Evolutionary conservation across 78 protist genomes (phyloP).

Genomic region (Dictyostelium firmibasis): DNA sequence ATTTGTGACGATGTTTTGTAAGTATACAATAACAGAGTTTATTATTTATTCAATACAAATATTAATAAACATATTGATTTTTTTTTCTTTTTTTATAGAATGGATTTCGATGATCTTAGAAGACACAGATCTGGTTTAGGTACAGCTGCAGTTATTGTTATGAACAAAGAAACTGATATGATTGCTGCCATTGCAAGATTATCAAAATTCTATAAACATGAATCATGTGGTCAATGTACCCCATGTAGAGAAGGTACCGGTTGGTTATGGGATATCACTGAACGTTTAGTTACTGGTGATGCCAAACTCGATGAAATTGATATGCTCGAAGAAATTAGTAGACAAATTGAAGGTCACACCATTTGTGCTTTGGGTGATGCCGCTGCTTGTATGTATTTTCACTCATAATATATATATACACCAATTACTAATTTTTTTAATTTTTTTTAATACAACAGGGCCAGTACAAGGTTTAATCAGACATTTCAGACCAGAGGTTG

Average conservation of each 20-base stretch:
- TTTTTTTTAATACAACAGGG: slow-evolving; percentile 76
- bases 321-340: slow-evolving; percentile 91
- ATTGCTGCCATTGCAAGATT: slow-evolving; percentile 93
- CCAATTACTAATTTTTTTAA: not conserved
- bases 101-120: slow-evolving; percentile 97
- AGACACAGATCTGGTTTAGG: slow-evolving; percentile 95
- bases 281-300: slow-evolving; percentile 94
- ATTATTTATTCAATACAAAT: no score
- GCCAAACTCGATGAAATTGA: slow-evolving; percentile 95
- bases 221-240: slow-evolving; percentile 99
- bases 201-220: slow-evolving; percentile 96
- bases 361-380: slow-evolving; percentile 99
- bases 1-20: slow-evolving; percentile 94
- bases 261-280: slow-evolving; percentile 87
- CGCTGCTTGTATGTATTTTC: slow-evolving; percentile 88
- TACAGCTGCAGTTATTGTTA: slow-evolving; percentile 98
- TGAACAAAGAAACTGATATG: slow-evolving; percentile 95
- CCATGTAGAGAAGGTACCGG: slow-evolving; percentile 98
- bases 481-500: slow-evolving; percentile 96
- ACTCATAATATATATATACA: no score
- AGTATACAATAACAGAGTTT: slow-evolving; percentile 4
- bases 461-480: slow-evolving; percentile 98
- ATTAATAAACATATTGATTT: no score
- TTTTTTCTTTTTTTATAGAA: no score
- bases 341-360: slow-evolving; percentile 98